Conservation (phyloP, 139 green algal genomes). For the Spirogloea muscicola region DNA sequence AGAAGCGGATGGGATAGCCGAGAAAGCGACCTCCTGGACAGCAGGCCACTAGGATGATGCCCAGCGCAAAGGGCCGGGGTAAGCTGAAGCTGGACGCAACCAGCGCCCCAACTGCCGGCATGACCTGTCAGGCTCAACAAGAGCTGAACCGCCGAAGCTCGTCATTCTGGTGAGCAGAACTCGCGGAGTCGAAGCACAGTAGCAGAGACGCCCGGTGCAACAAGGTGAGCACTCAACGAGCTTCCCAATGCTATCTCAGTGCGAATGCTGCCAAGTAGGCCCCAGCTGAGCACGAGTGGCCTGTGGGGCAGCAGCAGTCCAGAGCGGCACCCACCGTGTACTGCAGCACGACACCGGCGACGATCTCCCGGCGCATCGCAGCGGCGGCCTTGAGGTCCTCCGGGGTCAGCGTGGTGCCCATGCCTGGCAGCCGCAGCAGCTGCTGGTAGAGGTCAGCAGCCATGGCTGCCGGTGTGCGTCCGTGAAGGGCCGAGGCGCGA, state of each 20-base stretch:
- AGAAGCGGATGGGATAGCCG: no score
- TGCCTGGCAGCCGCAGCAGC: slow-evolving; percentile 36
- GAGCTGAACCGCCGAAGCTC: background rate
- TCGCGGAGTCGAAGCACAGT: background rate
- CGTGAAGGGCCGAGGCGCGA: background rate
- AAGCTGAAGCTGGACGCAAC: slow-evolving; percentile 53
- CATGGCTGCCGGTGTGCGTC: background rate
- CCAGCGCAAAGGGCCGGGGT: slow-evolving; percentile 51
- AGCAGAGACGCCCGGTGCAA: background rate
- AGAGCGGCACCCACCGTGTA: slow-evolving; percentile 60
- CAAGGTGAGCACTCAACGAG: background rate
- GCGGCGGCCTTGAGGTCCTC: slow-evolving; percentile 45
- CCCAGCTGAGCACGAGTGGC: background rate
- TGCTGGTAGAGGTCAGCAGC: background rate
- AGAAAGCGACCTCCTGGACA: slow-evolving; percentile 63
- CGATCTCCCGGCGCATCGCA: slow-evolving; percentile 47
- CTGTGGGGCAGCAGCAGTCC: background rate
- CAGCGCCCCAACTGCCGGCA: slow-evolving; percentile 64
- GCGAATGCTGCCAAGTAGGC: background rate
- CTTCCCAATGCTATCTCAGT: no score
- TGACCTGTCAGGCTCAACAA: slow-evolving; percentile 41
- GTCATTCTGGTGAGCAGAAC: background rate
- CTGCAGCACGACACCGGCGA: slow-evolving; percentile 60
- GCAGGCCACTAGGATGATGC: slow-evolving; percentile 75
- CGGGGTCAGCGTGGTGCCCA: slow-evolving; percentile 67